A percentile compares a stretch with the other conserved stretches of the same genome.
These are phyloP conservation scores for Hymenoscyphus occultus DNA, from an alignment of 2,329 filamentous ascomycete species.

Conservation along the genomic window DNA sequence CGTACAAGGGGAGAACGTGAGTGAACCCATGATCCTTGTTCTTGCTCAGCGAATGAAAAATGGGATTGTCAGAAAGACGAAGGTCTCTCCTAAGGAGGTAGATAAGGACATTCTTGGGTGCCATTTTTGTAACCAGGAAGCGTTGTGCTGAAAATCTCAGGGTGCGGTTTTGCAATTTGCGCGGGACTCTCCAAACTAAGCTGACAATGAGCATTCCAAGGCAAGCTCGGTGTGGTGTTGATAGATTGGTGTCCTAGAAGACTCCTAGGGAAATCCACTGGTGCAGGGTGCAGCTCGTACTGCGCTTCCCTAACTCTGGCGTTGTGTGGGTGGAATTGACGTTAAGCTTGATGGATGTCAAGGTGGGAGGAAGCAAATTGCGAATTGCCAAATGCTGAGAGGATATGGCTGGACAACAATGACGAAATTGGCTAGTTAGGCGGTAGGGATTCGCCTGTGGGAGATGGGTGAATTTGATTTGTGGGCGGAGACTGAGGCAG, in stretches of 20 bases:
- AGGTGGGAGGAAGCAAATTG: not conserved
- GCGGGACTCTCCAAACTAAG: not conserved
- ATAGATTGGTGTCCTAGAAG: slow-evolving; percentile 1
- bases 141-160: not conserved
- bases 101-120: slow-evolving; percentile 55
- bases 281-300: slow-evolving; percentile 2
- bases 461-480: not conserved
- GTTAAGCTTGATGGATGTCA: not conserved
- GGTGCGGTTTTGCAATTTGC: not conserved
- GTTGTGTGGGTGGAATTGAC: not conserved
- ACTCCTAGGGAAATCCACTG: not conserved
- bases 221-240: not conserved
- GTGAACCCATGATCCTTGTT: slow-evolving; percentile 54
- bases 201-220: not conserved
- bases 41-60: slow-evolving; percentile 58
- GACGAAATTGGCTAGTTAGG: not conserved
- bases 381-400: not conserved
- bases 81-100: slow-evolving; percentile 73
- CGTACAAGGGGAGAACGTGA: slow-evolving; percentile 68
- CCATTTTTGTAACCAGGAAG: slow-evolving; percentile 26
- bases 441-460: not conserved
- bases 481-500: not conserved
- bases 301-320: not conserved
- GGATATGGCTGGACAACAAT: not conserved
- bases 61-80: slow-evolving; percentile 70